Base-by-base conservation (phyloP, 2,329 filamentous ascomycete genomes). In the Phaeomoniella chlamydospora region DNA sequence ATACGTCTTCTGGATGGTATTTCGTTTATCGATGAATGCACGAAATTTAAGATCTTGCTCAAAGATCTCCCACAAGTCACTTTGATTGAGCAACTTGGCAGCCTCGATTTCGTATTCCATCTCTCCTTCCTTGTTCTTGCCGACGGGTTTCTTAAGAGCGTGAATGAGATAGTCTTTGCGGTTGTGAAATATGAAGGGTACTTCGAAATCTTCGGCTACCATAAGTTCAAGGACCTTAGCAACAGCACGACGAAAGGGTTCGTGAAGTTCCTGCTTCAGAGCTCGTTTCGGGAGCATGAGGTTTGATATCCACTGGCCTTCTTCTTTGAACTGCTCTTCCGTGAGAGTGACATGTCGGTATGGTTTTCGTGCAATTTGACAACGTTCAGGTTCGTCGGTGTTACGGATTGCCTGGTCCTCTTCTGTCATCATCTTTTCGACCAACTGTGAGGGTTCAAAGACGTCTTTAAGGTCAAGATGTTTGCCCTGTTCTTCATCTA, bases 101-200 rank as follows among this genome's bases (percentile, higher is more conserved):
- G 87, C 86, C 40, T 64, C 65, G 39, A 88, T 74, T 38, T 77
- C 76, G 50, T 77, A 82, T 39, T 85, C 77, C 12, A 39, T 37
- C 2, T 78, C 75, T 2, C 71, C 75, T 47, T 85, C 77, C 5
- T 72, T 70, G 44, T 88, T 79, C 58, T 52, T 76, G 54, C 62
- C 76, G 4, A 72, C 69, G 29, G 68, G 63, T n/a, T 69, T 61
- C 51, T 83, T 86, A 45, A 78, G 79, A 15, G 82, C 81, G 50
- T 96, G 85, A 38, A 98, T 92, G 31, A 98, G 71, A 52, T 96
- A 98, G 55, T 98, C 90, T 58, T 94, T 94, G 41, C 90, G 84
- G 52, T 98, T 90, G 56, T 94, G 88, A 57, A 94, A 94, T 47
- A 98, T 90, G 56, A 94, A 98, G 0, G 90, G 88, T 1, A 94